Base-by-base conservation (phyloP, 2,329 filamentous ascomycete species). In the Colletotrichum viniferum region DNA sequence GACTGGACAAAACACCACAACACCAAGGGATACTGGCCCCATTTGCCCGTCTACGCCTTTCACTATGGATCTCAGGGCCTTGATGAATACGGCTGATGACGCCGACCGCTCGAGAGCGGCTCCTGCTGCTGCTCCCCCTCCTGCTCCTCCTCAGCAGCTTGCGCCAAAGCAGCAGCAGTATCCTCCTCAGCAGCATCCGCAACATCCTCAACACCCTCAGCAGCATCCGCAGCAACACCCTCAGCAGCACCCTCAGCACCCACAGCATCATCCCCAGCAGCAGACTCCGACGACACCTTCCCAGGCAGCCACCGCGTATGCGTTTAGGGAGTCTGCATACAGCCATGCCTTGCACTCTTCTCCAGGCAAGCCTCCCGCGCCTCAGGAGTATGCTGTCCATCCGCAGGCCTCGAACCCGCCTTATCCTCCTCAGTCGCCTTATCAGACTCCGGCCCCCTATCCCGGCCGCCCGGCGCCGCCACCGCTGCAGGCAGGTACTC, bases 11-110 rank as follows among this genome's bases (percentile, higher is more conserved):
- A 58, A 32, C 16, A 60, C 26, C 12, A 30, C 43, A 36, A 63
- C 34, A 73, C 30, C 43, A 58, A 64, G 26, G n/a, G 9, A 55
- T 63, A 73, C 30, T 34, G 70, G 58, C 58, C 28, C 18, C 24
- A 18, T 18, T 64, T 30, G 58, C 56, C 55, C 73, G 62, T 32
- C 69, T 67, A 56, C 38, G n/a, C 28, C 34, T 10, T 14, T 71
- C 77, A 81, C 73, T 70, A 88, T 91, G 89, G 89, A 91, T 84
- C 85, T 91, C 73, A 83, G 85, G 77, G 87, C 86, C 18, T 88
- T 92, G 79, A 83, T 92, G 63, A 92, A 91, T 81, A 85, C 86
- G 26, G 86, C 88, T 43, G 90, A 89, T 76, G 83, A 83, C 73
- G 87, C 84, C 78, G 87, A 85, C 66, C 82, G 83, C 77, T 80